Percentiles rank a stretch among this genome's conserved stretches.
These are phyloP conservation scores for Nasturtium officinale DNA, from an alignment of 345 rosid genomes.

Conservation along the genomic window DNA sequence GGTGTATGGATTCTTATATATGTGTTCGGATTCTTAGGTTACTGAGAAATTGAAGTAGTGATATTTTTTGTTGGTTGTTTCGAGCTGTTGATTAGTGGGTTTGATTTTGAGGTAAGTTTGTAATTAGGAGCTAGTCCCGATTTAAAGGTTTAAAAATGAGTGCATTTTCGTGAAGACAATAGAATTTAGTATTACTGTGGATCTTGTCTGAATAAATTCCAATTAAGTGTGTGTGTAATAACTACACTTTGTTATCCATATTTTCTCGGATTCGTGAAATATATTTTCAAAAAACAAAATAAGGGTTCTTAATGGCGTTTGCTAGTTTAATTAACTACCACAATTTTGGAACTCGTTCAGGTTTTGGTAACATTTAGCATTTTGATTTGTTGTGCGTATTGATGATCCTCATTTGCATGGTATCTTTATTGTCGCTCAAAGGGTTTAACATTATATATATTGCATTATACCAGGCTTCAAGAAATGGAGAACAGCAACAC, in stretches of 20 bases:
- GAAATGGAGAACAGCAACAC: constrained; percentile 38
- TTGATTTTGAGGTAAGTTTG: background rate
- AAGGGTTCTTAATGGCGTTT: background rate
- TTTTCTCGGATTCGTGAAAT: background rate
- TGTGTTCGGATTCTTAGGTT: background rate
- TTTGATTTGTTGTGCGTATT: background rate
- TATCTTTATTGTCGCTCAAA: constrained; percentile 17
- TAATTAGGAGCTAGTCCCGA: background rate
- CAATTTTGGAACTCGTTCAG: background rate
- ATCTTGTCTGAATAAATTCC: no score
- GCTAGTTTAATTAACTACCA: background rate
- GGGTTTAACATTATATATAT: background rate
- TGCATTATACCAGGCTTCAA: constrained; percentile 2
- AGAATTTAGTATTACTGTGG: no score
- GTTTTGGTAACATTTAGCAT: background rate
- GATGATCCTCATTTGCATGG: constrained; percentile 12
- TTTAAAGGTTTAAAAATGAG: no score
- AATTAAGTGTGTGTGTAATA: no score
- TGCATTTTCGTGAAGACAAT: no score
- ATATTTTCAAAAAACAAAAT: background rate
- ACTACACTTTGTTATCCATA: background rate
- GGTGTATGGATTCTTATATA: no score
- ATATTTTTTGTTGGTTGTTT: background rate
- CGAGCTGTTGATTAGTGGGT: no score
- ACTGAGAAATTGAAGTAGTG: background rate